These are phyloP conservation scores for Colletotrichum sp. DNA, from an alignment of 2,329 filamentous ascomycete species.

Conservation along the genomic window DNA sequence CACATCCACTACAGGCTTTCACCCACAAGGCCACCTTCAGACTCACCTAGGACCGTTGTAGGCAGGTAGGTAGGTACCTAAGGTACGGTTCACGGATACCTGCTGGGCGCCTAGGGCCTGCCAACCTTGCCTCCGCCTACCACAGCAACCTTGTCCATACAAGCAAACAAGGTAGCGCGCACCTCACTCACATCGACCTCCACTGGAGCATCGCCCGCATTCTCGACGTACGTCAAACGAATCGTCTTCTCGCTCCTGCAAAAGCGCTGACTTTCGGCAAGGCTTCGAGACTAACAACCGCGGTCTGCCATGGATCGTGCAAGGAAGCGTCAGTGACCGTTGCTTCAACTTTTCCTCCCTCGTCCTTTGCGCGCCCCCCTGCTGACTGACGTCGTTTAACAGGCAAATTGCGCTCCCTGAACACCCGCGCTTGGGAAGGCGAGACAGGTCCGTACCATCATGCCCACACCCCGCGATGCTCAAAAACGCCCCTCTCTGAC, in stretches of 20 bases:
- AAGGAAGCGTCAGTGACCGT: conserved; percentile 61
- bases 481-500: conserved; percentile 6
- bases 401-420: conserved; percentile 92
- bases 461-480: conserved; percentile 18
- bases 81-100: background rate
- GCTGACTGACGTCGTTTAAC: conserved; percentile 19
- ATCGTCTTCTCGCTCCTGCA: background rate
- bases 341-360: background rate
- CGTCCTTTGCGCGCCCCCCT: background rate
- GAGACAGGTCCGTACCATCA: conserved; percentile 70
- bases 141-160: background rate
- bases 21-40: background rate
- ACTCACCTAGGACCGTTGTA: background rate
- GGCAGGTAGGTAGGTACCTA: too few relatives aligned
- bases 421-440: conserved; percentile 86
- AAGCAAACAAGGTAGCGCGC: background rate
- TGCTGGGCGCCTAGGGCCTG: background rate
- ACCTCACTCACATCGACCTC: background rate
- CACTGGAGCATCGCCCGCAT: background rate
- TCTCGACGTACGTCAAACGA: background rate
- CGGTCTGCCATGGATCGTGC: conserved; percentile 66
- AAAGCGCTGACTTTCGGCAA: conserved; percentile 6
- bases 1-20: background rate
- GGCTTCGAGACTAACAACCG: conserved; percentile 26
- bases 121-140: background rate